These are phyloP conservation scores for Lasiosphaeris hirsuta DNA, from an alignment of 495 filamentous ascomycete genomes.

Conservation along the genomic window DNA sequence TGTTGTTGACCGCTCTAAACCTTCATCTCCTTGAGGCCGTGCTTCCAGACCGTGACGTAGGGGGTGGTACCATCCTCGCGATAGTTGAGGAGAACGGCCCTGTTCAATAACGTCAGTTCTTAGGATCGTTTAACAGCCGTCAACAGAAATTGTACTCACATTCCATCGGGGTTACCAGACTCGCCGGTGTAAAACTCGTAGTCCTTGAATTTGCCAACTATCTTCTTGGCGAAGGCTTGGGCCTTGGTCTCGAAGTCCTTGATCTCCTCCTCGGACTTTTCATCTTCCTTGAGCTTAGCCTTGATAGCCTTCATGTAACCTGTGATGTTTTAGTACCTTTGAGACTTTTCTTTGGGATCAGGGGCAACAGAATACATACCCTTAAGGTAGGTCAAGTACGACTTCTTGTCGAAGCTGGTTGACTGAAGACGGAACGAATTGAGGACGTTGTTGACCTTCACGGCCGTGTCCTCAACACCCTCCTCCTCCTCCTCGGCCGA, in stretches of 20 bases:
- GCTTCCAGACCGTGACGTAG: slow-evolving; percentile 90
- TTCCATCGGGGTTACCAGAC: slow-evolving; percentile 87
- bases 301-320: slow-evolving; percentile 90
- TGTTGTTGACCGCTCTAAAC: slow-evolving; percentile 57
- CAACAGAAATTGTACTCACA: slow-evolving; percentile 51
- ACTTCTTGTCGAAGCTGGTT: slow-evolving; percentile 80
- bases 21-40: slow-evolving; percentile 87
- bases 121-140: not conserved
- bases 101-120: slow-evolving; percentile 37
- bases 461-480: slow-evolving; percentile 58
- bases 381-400: slow-evolving; percentile 77
- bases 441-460: slow-evolving; percentile 91
- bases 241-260: slow-evolving; percentile 75
- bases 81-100: slow-evolving; percentile 94
- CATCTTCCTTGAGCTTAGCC: slow-evolving; percentile 58
- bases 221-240: slow-evolving; percentile 65
- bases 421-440: slow-evolving; percentile 83
- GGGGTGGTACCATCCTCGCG: slow-evolving; percentile 93
- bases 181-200: slow-evolving; percentile 91
- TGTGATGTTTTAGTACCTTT: slow-evolving; percentile 28
- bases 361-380: slow-evolving; percentile 44
- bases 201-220: slow-evolving; percentile 87
- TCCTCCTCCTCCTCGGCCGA: slow-evolving; percentile 89
- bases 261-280: slow-evolving; percentile 60
- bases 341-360: not conserved